Base-by-base conservation (phyloP, 345 rosid species). In the Tarenaya hassleriana region DNA sequence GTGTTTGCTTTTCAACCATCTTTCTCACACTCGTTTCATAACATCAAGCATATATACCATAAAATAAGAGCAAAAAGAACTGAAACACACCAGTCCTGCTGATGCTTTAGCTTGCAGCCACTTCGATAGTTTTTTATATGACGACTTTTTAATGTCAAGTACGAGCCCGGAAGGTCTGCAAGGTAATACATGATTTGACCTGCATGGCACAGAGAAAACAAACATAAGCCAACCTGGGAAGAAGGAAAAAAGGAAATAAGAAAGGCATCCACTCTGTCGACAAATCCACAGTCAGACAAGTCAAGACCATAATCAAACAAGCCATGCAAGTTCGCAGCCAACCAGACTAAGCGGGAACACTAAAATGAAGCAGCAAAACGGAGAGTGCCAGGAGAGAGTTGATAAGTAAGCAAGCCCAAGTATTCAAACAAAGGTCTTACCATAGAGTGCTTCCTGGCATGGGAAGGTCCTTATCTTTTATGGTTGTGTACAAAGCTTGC, bases 401-500 rank as follows among this genome's bases (percentile, higher is more conserved):
- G 12, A 52, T 1, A 49, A 8, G 48, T 10, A 7, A 20, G 8
- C n/a, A 27, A 50, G 21, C 21, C n/a, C 24, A 55, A 56, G 38
- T 13, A 52, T 43, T 17, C 44, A 7, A 59, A 34, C 27, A 34
- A 31, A 34, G 46, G 56, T 44, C 70, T 66, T 73, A 92, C 98
- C 96, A 92, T 14, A 92, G 65, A 21, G 94, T 79, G 73, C 98
- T 92, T 61, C 98, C 98, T 34, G 96, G 95, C 65, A 92, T 67
- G 24, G 96, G 96, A 47, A 92, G 88, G 68, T 92, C 96, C 64
- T 85, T 92, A 35, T 85, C 98, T 62, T 88, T 88, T 0, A 88
- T 74, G 34, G 94, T 82, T 16, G 78, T 76, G 66, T 85, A 82
- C 73, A 92, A 73, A 41, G 98, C 96, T 71, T 92, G 96, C 75